Conservation (phyloP, 345 rosid genomes). For the Syzygium grande region DNA sequence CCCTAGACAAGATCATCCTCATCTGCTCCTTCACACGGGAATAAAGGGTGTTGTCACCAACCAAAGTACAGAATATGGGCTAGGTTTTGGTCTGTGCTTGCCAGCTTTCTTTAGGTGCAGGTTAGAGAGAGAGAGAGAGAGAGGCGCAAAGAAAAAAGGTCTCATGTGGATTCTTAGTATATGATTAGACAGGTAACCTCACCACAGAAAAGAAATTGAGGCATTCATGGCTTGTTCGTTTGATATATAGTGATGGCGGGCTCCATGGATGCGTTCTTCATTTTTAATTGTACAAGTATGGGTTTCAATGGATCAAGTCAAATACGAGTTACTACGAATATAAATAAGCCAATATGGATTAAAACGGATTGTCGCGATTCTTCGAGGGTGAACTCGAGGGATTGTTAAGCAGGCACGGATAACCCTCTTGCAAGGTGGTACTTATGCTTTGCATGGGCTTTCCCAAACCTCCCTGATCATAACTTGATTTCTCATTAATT, state of each 20-base stretch:
- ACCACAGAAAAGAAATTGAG: too few relatives aligned
- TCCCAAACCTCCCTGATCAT: neutral
- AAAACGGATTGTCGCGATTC: neutral
- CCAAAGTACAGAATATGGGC: neutral
- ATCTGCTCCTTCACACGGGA: neutral
- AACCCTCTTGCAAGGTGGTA: neutral
- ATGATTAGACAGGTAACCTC: too few relatives aligned
- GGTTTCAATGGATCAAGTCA: too few relatives aligned
- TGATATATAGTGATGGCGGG: too few relatives aligned
- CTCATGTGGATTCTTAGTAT: too few relatives aligned
- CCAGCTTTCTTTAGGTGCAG: neutral
- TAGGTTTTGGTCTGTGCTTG: neutral
- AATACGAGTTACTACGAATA: neutral
- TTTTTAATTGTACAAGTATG: neutral
- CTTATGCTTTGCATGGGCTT: neutral
- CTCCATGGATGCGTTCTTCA: neutral
- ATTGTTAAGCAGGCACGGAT: neutral
- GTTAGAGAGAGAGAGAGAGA: neutral
- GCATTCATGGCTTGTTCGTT: too few relatives aligned
- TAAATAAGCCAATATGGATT: neutral
- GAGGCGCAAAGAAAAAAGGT: neutral
- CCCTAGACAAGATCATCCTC: neutral
- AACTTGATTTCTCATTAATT: neutral
- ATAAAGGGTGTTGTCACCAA: neutral
- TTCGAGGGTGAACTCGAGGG: neutral